Base-by-base conservation (phyloP, 768 basidiomycete genomes). In the Serendipita sp. region DNA sequence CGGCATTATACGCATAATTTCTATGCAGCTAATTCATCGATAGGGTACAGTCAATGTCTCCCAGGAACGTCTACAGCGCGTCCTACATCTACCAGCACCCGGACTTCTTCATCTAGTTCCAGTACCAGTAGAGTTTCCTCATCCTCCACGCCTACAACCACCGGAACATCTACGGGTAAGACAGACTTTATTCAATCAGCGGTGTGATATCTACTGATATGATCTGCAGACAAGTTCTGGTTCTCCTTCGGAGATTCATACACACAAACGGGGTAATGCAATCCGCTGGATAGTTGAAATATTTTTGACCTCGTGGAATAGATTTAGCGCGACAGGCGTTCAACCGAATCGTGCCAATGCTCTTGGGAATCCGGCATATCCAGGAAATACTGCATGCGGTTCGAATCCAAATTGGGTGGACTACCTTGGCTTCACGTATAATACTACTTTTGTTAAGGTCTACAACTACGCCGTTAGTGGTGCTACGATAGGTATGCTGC, bases 381-480 rank as follows among this genome's bases (percentile, higher is more conserved):
- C 81, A 1, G 73, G 81, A 13, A 79, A 69, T 67, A 82, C 79
- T 2, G 77, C 78, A 0, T 80, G 78, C 18, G 80, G 81, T 3
- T 37, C 44, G n/a, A 82, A 82, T 4, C 74, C 75, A 43, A 84
- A 84, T 72, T 85, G 81, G 81, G 78, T 84, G 64, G 83, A 81
- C 68, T 78, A 76, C 65, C 73, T 76, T 64, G 81, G 81, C 0
- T 74, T 76, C 0, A 72, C 75, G 23, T 78, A 78, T 74, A 85
- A 84, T 74, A 77, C 73, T 44, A 80, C 82, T 4, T 69, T 76
- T 10, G 63, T 83, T 45, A 74, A 82, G 68, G 83, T 81, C 0
- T 87, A 83, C 71, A 82, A 86, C 73, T 81, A 81, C 66, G 86
- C 85, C 0, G 83, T 79, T 63, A 82, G 84, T 27, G 85, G 82